Percentiles rank a stretch among this genome's conserved stretches.
Evolutionary conservation across 805 yeast species (phyloP).

Genomic region (Groenewaldozyma tartarivorans): DNA sequence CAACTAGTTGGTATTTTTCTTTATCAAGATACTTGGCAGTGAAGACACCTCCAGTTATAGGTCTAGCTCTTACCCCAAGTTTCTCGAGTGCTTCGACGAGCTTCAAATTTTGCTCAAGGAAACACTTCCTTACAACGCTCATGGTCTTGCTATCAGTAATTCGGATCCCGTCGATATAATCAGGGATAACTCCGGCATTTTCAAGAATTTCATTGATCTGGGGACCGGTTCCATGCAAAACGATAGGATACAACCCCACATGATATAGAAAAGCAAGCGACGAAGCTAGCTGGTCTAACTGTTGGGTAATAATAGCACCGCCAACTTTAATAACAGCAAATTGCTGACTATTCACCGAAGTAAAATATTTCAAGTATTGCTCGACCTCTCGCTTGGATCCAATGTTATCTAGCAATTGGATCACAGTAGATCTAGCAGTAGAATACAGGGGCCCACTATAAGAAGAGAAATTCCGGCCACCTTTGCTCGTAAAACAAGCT

Average conservation of each 20-base stretch:
- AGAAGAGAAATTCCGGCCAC: background rate
- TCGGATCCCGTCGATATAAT: constrained; percentile 92
- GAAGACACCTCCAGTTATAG: constrained; percentile 96
- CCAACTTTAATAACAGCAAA: constrained; percentile 98
- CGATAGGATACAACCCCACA: constrained; percentile 94
- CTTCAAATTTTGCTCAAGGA: constrained; percentile 88
- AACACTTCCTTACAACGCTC: constrained; percentile 92
- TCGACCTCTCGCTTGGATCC: constrained; percentile 98
- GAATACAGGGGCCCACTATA: constrained; percentile 1
- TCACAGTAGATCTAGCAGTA: constrained; percentile 84
- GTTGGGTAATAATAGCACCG: constrained; percentile 96
- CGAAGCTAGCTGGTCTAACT: constrained; percentile 85
- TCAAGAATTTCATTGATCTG: constrained; percentile 93
- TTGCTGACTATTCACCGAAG: constrained; percentile 78
- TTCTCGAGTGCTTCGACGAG: constrained; percentile 92
- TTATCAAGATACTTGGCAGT: constrained; percentile 85
- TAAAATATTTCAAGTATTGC: constrained; percentile 92
- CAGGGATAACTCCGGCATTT: constrained; percentile 90
- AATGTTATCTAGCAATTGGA: constrained; percentile 87
- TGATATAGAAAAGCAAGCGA: constrained; percentile 94
- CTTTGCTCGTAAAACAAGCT: background rate
- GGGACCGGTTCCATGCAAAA: constrained; percentile 97
- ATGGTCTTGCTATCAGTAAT: constrained; percentile 91
- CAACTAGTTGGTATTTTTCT: constrained; percentile 86
- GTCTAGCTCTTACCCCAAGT: constrained; percentile 97